A percentile compares a stretch with the other conserved stretches of the same genome.
These are phyloP conservation scores for Xylaria sp. DNA, from an alignment of 2,329 filamentous ascomycete genomes.

Conservation along the genomic window DNA sequence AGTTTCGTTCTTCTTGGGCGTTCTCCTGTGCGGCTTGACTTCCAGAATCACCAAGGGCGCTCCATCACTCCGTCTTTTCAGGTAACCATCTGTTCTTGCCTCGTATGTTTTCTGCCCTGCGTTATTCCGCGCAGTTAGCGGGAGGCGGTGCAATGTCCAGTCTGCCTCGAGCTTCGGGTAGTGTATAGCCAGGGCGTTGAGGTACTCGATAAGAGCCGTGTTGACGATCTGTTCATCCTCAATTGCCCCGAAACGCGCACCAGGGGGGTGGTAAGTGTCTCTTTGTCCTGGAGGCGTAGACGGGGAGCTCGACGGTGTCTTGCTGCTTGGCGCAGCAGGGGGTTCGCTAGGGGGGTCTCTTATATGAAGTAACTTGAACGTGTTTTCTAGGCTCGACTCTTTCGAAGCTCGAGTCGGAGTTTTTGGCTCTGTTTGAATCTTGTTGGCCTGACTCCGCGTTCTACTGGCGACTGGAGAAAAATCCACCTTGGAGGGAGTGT, in stretches of 20 bases:
- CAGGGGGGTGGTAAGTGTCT: not conserved
- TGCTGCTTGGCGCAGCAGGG: not conserved
- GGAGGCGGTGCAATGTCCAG: constrained; percentile 10
- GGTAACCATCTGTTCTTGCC: constrained; percentile 24
- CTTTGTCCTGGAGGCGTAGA: not conserved
- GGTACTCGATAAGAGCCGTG: constrained; percentile 23
- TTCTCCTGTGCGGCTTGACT: not conserved
- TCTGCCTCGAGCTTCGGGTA: constrained; percentile 1
- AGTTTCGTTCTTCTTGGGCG: not conserved
- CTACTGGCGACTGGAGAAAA: constrained; percentile 1
- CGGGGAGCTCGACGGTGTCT: not conserved
- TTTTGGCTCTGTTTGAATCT: not conserved
- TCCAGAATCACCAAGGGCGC: not conserved
- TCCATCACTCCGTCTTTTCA: not conserved
- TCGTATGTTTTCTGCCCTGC: constrained; percentile 1
- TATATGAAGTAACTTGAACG: no score
- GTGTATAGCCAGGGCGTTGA: constrained; percentile 17
- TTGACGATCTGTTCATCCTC: constrained; percentile 27
- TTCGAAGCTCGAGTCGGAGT: not conserved
- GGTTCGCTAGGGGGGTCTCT: no score
- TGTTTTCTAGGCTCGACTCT: not conserved
- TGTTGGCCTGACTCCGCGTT: not conserved
- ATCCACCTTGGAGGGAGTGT: not conserved
- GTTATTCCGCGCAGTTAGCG: not conserved
- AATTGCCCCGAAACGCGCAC: not conserved